These are phyloP conservation scores for Aureobasidium uvarum DNA, from an alignment of 2,329 filamentous ascomycete genomes.

Conservation along the genomic window DNA sequence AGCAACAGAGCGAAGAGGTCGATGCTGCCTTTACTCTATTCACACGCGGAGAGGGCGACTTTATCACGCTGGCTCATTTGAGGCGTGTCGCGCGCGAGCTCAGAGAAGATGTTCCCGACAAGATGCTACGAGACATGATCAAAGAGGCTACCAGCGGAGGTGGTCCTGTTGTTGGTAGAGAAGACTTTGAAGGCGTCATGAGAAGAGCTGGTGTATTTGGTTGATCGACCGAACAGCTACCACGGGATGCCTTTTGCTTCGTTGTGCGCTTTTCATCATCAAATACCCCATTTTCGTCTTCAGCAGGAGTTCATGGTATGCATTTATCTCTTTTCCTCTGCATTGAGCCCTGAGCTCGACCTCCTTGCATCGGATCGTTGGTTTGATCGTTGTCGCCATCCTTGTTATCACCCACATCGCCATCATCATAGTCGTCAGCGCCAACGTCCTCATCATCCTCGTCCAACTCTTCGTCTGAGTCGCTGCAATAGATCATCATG, in stretches of 20 bases:
- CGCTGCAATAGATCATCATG: too few species aligned
- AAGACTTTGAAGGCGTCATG: constrained; percentile 88
- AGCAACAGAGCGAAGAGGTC: constrained; percentile 62
- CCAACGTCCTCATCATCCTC: too few species aligned
- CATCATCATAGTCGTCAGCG: too few species aligned
- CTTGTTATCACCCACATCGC: too few species aligned
- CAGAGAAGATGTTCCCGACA: constrained; percentile 80
- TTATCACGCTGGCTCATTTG: constrained; percentile 79
- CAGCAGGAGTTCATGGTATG: constrained; percentile 17
- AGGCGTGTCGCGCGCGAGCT: constrained; percentile 74
- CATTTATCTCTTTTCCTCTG: constrained; percentile 6
- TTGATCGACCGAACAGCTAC: constrained; percentile 44
- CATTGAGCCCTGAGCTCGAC: not conserved
- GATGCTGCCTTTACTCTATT: constrained; percentile 82
- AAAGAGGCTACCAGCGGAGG: constrained; percentile 74
- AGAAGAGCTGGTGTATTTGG: constrained; percentile 77
- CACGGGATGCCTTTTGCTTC: not conserved
- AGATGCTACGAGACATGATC: constrained; percentile 88
- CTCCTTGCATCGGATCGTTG: not conserved
- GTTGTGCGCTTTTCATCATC: not conserved
- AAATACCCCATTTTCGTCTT: constrained; percentile 18
- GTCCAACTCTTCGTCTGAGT: too few species aligned
- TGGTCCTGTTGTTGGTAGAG: constrained; percentile 69
- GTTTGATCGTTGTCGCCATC: not conserved
- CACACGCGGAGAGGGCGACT: constrained; percentile 57